Evolutionary conservation across 1,284 basidiomycete genomes (phyloP).

Genomic region (Sporisorium reilianum): DNA sequence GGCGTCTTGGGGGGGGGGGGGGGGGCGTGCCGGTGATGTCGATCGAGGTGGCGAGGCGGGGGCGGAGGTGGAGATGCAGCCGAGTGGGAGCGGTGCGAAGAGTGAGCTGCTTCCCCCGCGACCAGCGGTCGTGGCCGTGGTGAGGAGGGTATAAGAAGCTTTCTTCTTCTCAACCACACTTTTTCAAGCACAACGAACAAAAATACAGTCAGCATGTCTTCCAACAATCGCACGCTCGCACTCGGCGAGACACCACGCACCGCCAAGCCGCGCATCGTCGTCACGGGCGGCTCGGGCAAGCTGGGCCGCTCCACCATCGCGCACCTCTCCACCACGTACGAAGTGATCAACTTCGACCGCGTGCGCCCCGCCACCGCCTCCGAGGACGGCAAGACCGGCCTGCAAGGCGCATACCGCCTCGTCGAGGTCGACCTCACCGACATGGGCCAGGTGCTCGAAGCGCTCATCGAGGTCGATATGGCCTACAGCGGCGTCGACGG

Average conservation of each 20-base stretch:
- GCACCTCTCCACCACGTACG: conserved; percentile 59
- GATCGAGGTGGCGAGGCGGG: no score
- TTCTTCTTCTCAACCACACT: neutral
- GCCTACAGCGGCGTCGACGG: conserved; percentile 69
- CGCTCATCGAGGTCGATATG: conserved; percentile 65
- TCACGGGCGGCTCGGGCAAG: conserved; percentile 69
- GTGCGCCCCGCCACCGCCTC: conserved; percentile 62
- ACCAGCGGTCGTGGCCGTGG: no score
- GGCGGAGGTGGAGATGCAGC: neutral
- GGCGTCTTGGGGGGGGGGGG: no score
- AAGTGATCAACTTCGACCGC: conserved; percentile 54
- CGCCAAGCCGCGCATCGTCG: conserved; percentile 58
- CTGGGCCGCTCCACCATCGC: conserved; percentile 67
- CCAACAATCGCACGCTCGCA: no score
- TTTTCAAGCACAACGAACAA: neutral
- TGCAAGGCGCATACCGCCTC: conserved; percentile 50
- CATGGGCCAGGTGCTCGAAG: conserved; percentile 69
- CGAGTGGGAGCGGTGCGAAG: no score
- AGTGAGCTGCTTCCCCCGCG: no score
- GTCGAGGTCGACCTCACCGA: conserved; percentile 67
- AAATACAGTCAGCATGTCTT: no score
- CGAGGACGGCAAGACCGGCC: conserved; percentile 62
- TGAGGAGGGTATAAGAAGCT: neutral
- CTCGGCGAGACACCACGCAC: conserved; percentile 22
- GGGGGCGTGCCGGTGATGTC: no score